A percentile compares a stretch with the other conserved stretches of the same genome.
phyloP scores from a whole-genome alignment of 495 filamentous ascomycete genomes.

The Astrocystis sublimbata region DNA sequence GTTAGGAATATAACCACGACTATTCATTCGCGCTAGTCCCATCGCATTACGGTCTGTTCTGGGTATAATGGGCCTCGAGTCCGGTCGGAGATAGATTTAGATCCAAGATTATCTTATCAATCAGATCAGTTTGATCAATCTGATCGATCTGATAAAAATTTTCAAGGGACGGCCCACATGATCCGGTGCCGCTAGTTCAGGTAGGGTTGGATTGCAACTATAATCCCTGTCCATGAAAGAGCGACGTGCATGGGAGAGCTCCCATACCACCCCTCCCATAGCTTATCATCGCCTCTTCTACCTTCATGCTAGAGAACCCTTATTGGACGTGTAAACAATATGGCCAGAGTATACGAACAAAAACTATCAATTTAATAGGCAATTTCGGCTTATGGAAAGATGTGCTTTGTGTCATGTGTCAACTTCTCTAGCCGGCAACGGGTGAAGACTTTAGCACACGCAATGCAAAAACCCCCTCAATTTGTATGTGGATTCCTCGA shows the following conservation, averaged over 20 bases:
- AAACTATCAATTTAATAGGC: neutral
- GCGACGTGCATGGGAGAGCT: neutral
- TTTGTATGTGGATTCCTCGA: neutral
- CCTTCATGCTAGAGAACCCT: neutral
- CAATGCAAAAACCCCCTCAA: neutral
- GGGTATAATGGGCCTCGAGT: neutral
- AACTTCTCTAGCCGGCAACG: neutral
- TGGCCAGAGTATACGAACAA: neutral
- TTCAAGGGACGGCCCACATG: neutral
- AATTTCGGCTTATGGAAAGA: neutral
- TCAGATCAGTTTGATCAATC: slow-evolving; percentile 15
- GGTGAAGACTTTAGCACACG: neutral
- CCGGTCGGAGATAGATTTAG: neutral
- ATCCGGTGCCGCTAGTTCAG: slow-evolving; percentile 3
- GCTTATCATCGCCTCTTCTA: neutral
- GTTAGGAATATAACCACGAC: neutral
- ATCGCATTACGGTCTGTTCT: neutral
- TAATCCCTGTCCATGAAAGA: neutral
- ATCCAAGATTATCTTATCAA: slow-evolving; percentile 19
- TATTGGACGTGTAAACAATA: neutral
- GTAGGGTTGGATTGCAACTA: neutral
- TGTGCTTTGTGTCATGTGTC: too few relatives aligned
- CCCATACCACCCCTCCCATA: neutral
- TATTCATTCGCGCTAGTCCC: neutral
- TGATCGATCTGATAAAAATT: slow-evolving; percentile 18